phyloP scores from a whole-genome alignment of 441 rosid genomes.

The Populus hybrid region DNA sequence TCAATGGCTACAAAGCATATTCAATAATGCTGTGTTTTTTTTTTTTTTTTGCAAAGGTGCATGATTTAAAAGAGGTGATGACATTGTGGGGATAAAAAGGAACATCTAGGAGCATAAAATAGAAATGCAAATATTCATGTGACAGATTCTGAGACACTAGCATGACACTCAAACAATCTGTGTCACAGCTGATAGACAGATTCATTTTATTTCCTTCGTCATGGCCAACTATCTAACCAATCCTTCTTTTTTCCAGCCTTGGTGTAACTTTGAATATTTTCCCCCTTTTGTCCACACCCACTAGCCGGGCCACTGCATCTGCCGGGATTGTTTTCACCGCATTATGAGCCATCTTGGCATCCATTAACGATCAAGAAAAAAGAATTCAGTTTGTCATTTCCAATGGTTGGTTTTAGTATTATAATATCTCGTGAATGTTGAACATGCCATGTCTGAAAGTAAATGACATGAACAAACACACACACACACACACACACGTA shows the following conservation, averaged over 20 bases:
- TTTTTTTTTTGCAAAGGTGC: background rate
- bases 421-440: background rate
- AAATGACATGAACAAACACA: background rate
- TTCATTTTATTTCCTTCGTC: background rate
- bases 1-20: background rate
- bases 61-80: background rate
- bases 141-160: background rate
- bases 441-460: background rate
- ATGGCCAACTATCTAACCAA: background rate
- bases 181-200: background rate
- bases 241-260: too few relatives aligned
- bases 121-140: background rate
- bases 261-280: background rate
- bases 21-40: background rate
- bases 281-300: background rate
- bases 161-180: background rate
- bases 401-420: background rate
- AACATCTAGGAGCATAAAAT: background rate
- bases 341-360: constrained; percentile 4
- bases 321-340: background rate
- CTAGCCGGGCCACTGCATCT: background rate
- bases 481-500: background rate
- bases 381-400: background rate
- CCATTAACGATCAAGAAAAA: background rate
- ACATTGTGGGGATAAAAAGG: background rate